phyloP scores from a whole-genome alignment of 108 stramenopile genomes.

The Schizochytrium sp. region DNA sequence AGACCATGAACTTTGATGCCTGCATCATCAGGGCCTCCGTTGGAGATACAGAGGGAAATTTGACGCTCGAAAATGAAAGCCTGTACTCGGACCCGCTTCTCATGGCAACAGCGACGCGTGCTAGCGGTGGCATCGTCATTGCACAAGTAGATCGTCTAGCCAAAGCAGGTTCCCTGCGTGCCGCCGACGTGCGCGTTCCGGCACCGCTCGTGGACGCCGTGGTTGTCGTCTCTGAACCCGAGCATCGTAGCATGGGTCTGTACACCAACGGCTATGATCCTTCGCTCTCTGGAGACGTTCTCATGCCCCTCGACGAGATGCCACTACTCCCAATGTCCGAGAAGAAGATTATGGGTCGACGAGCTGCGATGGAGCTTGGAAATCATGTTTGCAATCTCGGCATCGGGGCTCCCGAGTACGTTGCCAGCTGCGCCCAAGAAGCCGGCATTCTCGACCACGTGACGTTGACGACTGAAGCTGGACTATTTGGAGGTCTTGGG shows the following conservation, averaged over 20 bases:
- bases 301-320: constrained; percentile 36
- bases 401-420: constrained; percentile 67
- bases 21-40: constrained; percentile 68
- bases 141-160: constrained; percentile 65
- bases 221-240: constrained; percentile 57
- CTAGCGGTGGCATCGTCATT: constrained; percentile 62
- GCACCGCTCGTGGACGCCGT: constrained; percentile 67
- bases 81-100: constrained; percentile 58
- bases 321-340: constrained; percentile 42
- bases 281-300: constrained; percentile 53
- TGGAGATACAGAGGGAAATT: constrained; percentile 59
- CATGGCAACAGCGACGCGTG: constrained; percentile 56
- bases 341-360: constrained; percentile 63
- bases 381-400: constrained; percentile 61
- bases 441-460: constrained; percentile 56
- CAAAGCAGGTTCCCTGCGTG: constrained; percentile 46
- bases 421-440: constrained; percentile 62
- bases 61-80: constrained; percentile 61
- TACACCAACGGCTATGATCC: constrained; percentile 46
- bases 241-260: constrained; percentile 59
- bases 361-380: constrained; percentile 53
- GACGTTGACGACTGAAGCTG: constrained; percentile 68
- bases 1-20: constrained; percentile 62
- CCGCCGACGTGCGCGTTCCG: constrained; percentile 50
- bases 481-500: constrained; percentile 58